phyloP scores from a whole-genome alignment of 441 rosid genomes.

The Manihot esculenta region DNA sequence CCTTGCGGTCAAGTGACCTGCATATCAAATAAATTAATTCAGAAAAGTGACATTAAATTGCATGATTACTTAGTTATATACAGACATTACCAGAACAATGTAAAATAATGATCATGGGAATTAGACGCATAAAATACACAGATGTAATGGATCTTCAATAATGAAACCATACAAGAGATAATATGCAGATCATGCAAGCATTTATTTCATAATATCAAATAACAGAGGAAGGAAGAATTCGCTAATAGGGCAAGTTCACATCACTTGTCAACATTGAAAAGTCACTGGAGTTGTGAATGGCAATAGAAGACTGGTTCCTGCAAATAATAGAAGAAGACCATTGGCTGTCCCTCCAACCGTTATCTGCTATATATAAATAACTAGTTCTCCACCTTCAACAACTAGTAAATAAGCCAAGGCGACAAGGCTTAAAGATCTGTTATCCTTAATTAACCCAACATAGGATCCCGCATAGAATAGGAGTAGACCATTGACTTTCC shows the following conservation, averaged over 20 bases:
- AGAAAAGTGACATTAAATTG: neutral
- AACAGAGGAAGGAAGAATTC: neutral
- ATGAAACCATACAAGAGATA: neutral
- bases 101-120: neutral
- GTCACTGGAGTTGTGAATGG: neutral
- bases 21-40: slow-evolving; percentile 31
- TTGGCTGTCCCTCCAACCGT: neutral
- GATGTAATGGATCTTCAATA: neutral
- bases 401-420: neutral
- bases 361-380: neutral
- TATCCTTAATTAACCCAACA: neutral
- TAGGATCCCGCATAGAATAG: neutral
- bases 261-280: neutral
- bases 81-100: slow-evolving; percentile 1
- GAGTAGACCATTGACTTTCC: neutral
- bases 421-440: no score
- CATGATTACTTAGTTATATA: neutral
- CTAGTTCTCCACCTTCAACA: neutral
- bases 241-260: neutral
- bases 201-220: neutral
- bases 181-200: neutral
- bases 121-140: no score
- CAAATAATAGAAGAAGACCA: neutral
- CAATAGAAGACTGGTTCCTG: neutral
- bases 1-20: slow-evolving; percentile 95